Conservation (phyloP, 768 basidiomycete species). For the Suillus alpinus region DNA sequence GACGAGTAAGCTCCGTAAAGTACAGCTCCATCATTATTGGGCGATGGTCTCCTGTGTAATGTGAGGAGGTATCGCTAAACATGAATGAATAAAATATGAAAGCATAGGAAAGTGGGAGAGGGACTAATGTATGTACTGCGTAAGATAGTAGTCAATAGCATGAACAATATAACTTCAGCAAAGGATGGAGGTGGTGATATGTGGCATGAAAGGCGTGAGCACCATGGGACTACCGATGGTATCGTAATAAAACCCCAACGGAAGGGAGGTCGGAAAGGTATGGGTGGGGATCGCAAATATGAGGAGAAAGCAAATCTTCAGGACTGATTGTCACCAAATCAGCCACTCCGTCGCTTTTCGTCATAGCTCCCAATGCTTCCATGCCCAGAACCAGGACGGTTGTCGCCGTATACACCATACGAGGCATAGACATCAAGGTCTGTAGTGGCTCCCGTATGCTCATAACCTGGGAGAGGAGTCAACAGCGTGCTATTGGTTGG, state of each 20-base stretch:
- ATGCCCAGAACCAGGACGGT: slow-evolving; percentile 42
- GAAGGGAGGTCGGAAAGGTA: neutral
- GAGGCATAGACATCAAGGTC: slow-evolving; percentile 18
- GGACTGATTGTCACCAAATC: slow-evolving; percentile 1
- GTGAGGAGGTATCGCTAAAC: slow-evolving; percentile 9
- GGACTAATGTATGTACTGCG: slow-evolving; percentile 8
- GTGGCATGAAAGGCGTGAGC: slow-evolving; percentile 1
- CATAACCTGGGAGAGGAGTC: slow-evolving; percentile 66
- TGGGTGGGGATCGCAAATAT: neutral
- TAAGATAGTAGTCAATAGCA: slow-evolving; percentile 5
- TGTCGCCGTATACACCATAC: slow-evolving; percentile 38
- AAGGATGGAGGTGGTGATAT: neutral
- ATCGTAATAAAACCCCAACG: slow-evolving; percentile 2
- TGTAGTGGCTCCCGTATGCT: slow-evolving; percentile 26
- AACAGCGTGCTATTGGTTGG: slow-evolving; percentile 66
- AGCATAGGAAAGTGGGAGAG: slow-evolving; percentile 16
- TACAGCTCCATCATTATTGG: slow-evolving; percentile 13
- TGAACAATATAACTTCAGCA: slow-evolving; percentile 4
- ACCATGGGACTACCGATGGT: neutral
- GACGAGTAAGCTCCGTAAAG: neutral
- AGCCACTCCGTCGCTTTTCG: slow-evolving; percentile 16
- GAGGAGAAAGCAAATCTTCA: neutral
- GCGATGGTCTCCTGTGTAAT: slow-evolving; percentile 8
- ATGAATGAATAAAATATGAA: slow-evolving; percentile 29
- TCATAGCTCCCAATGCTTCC: slow-evolving; percentile 23